Percentiles rank a stretch among this genome's conserved stretches.
phyloP scores from a whole-genome alignment of 129 eudicot genomes.

The Flaveria brownii region DNA sequence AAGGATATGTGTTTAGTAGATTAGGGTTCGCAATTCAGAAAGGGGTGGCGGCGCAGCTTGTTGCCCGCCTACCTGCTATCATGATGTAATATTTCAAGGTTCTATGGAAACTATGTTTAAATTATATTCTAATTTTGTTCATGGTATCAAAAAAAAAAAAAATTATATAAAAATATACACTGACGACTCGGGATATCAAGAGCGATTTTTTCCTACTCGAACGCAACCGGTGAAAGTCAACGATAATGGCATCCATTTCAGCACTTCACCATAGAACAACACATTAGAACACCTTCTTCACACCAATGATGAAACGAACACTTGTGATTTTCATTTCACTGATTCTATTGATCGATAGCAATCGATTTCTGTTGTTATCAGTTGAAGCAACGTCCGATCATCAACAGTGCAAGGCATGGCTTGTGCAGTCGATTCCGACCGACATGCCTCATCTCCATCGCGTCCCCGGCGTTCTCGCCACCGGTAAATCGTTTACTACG shows the following conservation, averaged over 20 bases:
- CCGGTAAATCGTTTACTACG: constrained; percentile 43
- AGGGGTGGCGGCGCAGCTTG: too few species aligned
- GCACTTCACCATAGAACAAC: not conserved
- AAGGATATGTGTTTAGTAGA: too few species aligned
- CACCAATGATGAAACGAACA: constrained; percentile 12
- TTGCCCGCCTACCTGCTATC: too few species aligned
- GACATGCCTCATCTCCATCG: constrained; percentile 80
- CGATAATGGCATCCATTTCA: constrained; percentile 29
- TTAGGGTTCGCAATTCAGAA: too few species aligned
- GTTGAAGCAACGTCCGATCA: constrained; percentile 11
- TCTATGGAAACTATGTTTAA: too few species aligned
- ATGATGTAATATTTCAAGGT: too few species aligned
- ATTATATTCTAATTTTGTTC: too few species aligned
- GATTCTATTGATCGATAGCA: not conserved
- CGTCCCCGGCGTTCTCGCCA: constrained; percentile 76
- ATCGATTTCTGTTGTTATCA: constrained; percentile 11
- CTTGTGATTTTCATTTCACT: constrained; percentile 25
- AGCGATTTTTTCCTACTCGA: constrained; percentile 22
- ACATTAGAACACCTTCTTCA: not conserved
- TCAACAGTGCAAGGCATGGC: constrained; percentile 73
- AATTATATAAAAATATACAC: not conserved
- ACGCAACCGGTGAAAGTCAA: constrained; percentile 14
- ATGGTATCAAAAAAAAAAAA: too few species aligned
- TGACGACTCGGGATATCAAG: not conserved
- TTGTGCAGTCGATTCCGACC: constrained; percentile 88